A percentile compares a stretch with the other conserved stretches of the same genome.
Conservation (phyloP, 306 rosid species). For the Parietaria judaica region DNA sequence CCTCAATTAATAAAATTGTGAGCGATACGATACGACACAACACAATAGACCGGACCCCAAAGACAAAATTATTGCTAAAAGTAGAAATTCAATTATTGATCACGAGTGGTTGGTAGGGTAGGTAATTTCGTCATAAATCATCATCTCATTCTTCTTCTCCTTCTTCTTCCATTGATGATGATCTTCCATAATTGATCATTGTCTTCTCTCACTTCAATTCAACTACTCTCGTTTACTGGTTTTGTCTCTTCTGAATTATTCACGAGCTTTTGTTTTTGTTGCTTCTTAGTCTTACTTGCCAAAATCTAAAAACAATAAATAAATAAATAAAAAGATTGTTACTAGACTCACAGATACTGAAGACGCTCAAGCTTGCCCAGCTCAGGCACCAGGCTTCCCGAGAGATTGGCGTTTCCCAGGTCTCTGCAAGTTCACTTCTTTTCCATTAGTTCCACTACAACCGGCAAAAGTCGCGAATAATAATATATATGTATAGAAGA, state of each 20-base stretch:
- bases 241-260: conserved; percentile 2
- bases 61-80: too few relatives aligned
- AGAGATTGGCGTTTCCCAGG: conserved; percentile 76
- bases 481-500: too few relatives aligned
- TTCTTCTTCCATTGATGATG: background rate
- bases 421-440: conserved; percentile 44
- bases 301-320: background rate
- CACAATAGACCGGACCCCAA: too few relatives aligned
- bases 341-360: conserved; percentile 59
- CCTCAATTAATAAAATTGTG: too few relatives aligned
- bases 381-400: conserved; percentile 64
- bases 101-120: conserved; percentile 15
- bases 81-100: conserved; percentile 3
- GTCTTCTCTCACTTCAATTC: too few relatives aligned
- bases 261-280: background rate
- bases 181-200: background rate
- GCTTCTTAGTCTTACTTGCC: background rate
- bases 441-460: background rate
- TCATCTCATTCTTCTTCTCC: background rate
- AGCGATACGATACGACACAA: too few relatives aligned
- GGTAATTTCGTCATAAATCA: conserved; percentile 10
- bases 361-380: conserved; percentile 64
- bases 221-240: background rate
- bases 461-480: too few relatives aligned
- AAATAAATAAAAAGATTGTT: background rate